Evolutionary conservation across 345 rosid species (phyloP).

Genomic region (Durio zibethinus): DNA sequence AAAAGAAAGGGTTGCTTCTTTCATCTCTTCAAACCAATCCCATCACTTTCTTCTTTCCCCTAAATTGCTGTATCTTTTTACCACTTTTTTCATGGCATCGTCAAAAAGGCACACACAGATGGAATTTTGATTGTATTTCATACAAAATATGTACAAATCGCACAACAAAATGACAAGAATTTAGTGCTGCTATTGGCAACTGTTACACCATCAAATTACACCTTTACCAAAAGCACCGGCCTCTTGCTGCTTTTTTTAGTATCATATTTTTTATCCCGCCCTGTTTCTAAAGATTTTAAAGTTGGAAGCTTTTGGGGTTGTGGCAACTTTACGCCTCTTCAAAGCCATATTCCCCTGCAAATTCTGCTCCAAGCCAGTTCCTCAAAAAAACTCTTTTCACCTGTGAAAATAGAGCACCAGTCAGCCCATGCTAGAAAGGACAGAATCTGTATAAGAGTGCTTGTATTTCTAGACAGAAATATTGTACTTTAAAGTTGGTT

Average conservation of each 20-base stretch:
- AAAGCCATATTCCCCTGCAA: constrained; percentile 16
- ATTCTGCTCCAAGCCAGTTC: not conserved
- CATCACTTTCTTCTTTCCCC: not conserved
- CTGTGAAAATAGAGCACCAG: constrained; percentile 20
- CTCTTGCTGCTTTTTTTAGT: not conserved
- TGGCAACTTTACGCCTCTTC: constrained; percentile 26
- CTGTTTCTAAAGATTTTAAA: not conserved
- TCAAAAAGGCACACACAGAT: not conserved
- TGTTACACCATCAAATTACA: constrained; percentile 8
- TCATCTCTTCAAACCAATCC: not conserved
- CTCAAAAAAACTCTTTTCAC: constrained; percentile 11
- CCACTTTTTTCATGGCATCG: not conserved
- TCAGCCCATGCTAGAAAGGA: not conserved
- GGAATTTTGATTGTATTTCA: not conserved
- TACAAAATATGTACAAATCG: constrained; percentile 28
- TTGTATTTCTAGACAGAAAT: not conserved
- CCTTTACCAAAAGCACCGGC: constrained; percentile 13
- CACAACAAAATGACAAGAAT: not conserved
- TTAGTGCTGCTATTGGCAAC: not conserved
- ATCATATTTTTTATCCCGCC: not conserved
- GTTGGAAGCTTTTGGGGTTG: constrained; percentile 19
- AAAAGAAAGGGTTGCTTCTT: not conserved
- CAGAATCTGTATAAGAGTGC: not conserved
- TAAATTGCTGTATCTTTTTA: not conserved
- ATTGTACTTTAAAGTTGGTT: not conserved